These are phyloP conservation scores for Lachnellula hyalina DNA, from an alignment of 2,329 filamentous ascomycete genomes.

Conservation along the genomic window DNA sequence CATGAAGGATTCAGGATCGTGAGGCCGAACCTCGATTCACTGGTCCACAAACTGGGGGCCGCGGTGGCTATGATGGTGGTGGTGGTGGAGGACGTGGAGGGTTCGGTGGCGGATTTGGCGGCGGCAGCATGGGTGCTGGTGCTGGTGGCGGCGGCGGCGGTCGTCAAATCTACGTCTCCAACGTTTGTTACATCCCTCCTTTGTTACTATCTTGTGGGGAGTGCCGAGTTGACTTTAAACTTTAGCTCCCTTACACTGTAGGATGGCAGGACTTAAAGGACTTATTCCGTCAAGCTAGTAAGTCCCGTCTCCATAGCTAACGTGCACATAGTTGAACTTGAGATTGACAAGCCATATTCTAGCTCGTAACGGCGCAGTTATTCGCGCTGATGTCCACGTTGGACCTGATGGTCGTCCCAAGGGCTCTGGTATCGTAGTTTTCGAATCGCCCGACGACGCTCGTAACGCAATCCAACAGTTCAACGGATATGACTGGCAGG, in stretches of 20 bases:
- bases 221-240: slow-evolving; percentile 34
- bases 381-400: slow-evolving; percentile 91
- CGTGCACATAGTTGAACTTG: slow-evolving; percentile 15
- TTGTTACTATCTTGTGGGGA: slow-evolving; percentile 25
- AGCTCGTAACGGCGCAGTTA: slow-evolving; percentile 69
- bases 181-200: slow-evolving; percentile 66
- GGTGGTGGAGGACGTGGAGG: slow-evolving; percentile 39
- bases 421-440: slow-evolving; percentile 94
- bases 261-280: slow-evolving; percentile 99
- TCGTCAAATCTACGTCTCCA: slow-evolving; percentile 94
- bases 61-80: slow-evolving; percentile 54
- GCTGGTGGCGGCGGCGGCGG: slow-evolving; percentile 60
- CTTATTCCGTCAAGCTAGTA: slow-evolving; percentile 95
- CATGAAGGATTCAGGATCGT: slow-evolving; percentile 62
- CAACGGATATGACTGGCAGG: slow-evolving; percentile 99
- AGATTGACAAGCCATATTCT: slow-evolving; percentile 22
- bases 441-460: slow-evolving; percentile 90
- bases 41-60: slow-evolving; percentile 59
- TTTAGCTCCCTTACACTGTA: slow-evolving; percentile 88
- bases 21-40: slow-evolving; percentile 97
- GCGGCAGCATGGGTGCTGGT: slow-evolving; percentile 42
- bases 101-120: slow-evolving; percentile 44
- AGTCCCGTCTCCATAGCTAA: slow-evolving; percentile 39
- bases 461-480: slow-evolving; percentile 95
- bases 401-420: slow-evolving; percentile 91